Evolutionary conservation across 441 rosid species (phyloP).

Genomic region (Populus hybrid): DNA sequence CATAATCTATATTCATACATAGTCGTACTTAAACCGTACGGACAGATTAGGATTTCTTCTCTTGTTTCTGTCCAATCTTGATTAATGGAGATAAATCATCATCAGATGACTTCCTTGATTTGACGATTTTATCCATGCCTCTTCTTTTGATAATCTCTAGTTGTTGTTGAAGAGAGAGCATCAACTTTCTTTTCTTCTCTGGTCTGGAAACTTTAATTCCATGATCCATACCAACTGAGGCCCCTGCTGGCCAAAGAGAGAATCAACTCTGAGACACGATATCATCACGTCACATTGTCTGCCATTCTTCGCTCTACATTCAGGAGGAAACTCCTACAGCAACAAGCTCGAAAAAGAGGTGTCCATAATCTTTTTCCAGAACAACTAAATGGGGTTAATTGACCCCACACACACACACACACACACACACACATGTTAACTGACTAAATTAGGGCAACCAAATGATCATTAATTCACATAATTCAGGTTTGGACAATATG

Average conservation of each 20-base stretch:
- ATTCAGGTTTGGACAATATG: background rate
- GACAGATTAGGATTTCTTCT: background rate
- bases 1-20: background rate
- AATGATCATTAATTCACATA: background rate
- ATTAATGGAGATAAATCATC: too few species aligned
- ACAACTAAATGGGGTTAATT: background rate
- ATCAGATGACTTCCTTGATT: too few species aligned
- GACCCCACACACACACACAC: too few species aligned
- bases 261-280: background rate
- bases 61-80: background rate
- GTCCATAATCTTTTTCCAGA: background rate
- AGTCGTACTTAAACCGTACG: background rate
- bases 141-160: background rate
- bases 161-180: background rate
- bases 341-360: background rate
- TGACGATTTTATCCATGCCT: background rate
- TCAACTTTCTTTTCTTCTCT: background rate
- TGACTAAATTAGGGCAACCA: background rate
- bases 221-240: background rate
- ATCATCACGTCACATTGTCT: background rate
- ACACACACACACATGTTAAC: background rate
- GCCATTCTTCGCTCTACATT: background rate
- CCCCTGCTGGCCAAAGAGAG: background rate
- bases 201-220: background rate
- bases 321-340: background rate